Base-by-base conservation (phyloP, 345 rosid genomes). In the Erysimum cheiranthoides region DNA sequence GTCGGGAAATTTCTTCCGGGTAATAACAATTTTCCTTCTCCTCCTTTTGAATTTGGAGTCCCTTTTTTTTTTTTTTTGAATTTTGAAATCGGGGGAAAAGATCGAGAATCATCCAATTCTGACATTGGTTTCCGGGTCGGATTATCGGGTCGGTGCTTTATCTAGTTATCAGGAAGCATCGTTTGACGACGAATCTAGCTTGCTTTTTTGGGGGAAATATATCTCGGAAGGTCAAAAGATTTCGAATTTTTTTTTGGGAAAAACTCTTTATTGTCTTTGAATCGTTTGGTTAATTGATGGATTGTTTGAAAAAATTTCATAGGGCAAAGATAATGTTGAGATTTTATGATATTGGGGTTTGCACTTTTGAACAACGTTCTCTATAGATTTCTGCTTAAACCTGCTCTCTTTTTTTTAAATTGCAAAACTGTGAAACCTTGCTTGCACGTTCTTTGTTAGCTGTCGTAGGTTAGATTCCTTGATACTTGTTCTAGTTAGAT, bases 171-270 rank as follows among this genome's bases (percentile, higher is more conserved):
- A 38, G 30, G 59, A 46, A 10, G 35, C 40, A 46, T 62, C 53
- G 34, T 70, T 46, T 38, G 6, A 78, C 73, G 63, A 78, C 73
- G 63, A 78, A 71, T 71, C 76, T 63, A 77, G 71, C 76, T 49
- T 63, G 63, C 66, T n/a, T 75, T 30, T 35, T 45, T 34, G 8
- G 11, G 51, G 39, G 16, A 18, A 73, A 31, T 43, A 17, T 40
- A 25, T 53, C 71, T 73, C 65, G 25, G 12, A 58, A 49, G 34
- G 66, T 59, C 2, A 13, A 16, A n/a, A n/a, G 12, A 21, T 31
- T 13, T 53, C 42, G 30, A 21, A 21, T 21, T 21, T 12, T n/a
- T 57, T 65, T 40, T 25, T 9, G 10, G 4, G 6, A n/a, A 27
- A 45, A 66, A 14, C 12, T 18, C n/a, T 51, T 53, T 32, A n/a